phyloP scores from a whole-genome alignment of 805 yeast genomes.

The Scheffersomyces stipitis region DNA sequence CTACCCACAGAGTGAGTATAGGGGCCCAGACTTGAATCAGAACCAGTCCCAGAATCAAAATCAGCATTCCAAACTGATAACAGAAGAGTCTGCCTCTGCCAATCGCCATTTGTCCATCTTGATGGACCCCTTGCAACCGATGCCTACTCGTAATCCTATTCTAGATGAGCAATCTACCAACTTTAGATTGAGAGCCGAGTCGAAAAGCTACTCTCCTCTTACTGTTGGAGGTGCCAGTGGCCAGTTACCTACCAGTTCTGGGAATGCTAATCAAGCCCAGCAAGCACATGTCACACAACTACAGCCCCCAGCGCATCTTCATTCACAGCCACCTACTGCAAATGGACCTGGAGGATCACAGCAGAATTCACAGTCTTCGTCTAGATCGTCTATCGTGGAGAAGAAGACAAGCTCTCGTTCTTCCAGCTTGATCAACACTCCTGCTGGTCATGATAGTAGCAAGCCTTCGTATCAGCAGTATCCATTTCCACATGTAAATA shows the following conservation, averaged over 20 bases:
- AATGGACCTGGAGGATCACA: neutral
- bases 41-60: conserved; percentile 4
- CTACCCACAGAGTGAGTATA: conserved; percentile 19
- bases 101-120: conserved; percentile 41
- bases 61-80: neutral
- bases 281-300: conserved; percentile 7
- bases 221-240: conserved; percentile 11
- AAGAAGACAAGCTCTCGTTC: neutral
- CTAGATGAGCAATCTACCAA: conserved; percentile 11
- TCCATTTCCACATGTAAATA: conserved; percentile 16
- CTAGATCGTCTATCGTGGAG: conserved; percentile 5
- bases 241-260: neutral
- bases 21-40: conserved; percentile 7
- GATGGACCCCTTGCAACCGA: conserved; percentile 38
- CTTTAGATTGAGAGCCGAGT: conserved; percentile 12
- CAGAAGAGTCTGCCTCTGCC: conserved; percentile 1
- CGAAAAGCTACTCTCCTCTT: conserved; percentile 17
- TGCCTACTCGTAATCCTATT: conserved; percentile 17
- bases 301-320: conserved; percentile 3
- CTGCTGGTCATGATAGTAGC: neutral
- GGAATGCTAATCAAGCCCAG: conserved; percentile 4
- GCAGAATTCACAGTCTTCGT: conserved; percentile 1
- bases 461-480: conserved; percentile 10
- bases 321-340: neutral
- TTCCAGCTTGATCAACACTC: neutral